Base-by-base conservation (phyloP, 352 stramenopile genomes). In the Phytophthora boehmeriae region DNA sequence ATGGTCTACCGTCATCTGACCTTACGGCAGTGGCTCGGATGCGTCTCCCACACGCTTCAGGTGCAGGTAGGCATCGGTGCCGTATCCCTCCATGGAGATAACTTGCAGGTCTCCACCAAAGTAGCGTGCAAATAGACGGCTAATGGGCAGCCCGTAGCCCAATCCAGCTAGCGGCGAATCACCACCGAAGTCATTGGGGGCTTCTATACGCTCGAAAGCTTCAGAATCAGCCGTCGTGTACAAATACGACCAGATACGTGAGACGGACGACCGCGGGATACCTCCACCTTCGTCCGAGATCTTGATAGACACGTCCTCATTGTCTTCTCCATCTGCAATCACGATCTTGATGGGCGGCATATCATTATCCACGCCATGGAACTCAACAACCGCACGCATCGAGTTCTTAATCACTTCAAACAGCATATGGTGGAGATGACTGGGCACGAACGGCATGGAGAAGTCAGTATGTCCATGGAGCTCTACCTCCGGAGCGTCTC, bases 351-450 rank as follows among this genome's bases (percentile, higher is more conserved):
- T 99, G 13, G 96, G 93, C 23, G 98, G 97, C 88, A 99, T 98
- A 43, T 99, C 92, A 28, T 97, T 97, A 67, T 99, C 97, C 9
- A 98, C 83, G 16, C 96, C 97, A 63, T 99, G 97, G 69, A 96
- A 97, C 74, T 99, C 98, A 30, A 98, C 89, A 6, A 98, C 98
- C 0, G 98, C 98, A 47, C 98, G 88, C 97, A 99, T 99, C 9
- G 89, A 97, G 73, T 99, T 99, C 83, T 99, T 99, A 62, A 99
- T 89, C 36, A 99, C 86, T 76, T 99, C 98, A 58, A 99, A 97
- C 23, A 99, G 77, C 74, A 99, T 99, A 83, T 99, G 98, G 69
- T 99, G 93, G 48, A 99, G 69, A 68, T 99, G 94, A 57, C 88
- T 90, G 39, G 90, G 90, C 35, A 97, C 87, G 59, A 99, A 99